Base-by-base conservation (phyloP, 495 filamentous ascomycete species). In the Penicillium antarcticum region DNA sequence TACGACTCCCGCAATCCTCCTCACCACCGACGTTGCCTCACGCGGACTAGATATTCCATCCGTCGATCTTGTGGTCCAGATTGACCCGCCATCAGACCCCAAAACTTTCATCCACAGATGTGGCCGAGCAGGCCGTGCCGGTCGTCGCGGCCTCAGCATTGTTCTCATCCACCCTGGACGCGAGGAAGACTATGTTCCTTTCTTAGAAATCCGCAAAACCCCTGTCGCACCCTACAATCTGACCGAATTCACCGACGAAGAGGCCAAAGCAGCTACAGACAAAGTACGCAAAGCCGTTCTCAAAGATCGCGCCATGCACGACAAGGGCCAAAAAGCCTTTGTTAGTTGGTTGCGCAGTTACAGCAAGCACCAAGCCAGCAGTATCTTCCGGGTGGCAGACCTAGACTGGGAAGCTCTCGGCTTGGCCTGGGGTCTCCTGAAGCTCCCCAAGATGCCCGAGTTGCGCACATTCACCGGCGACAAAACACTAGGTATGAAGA, bases 71-170 rank as follows among this genome's bases (percentile, higher is more conserved):
- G 92, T 97, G 26, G 79, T 97, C 3, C 92, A 97, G 65, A 76
- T 97, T 42, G 94, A 98, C 61, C 87, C 92, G 0, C 94, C 94
- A 1, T 86, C 83, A 24, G 92, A 97, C 63, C 90, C 94, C 0
- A 97, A 97, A 67, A 89, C 86, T 33, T 97, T 97, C 68, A 85
- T 98, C 46, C 94, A 98, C 70, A 85, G 94, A 49, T 95, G 90
- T 59, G 94, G 94, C 3, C 89, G 94, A 48, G 91, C 95, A 1
- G 94, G 92, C 0, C 82, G 94, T 35, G 94, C 94, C 4, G 94
- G 94, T 0, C 86, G 94, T 14, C 78, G 80, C 44, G 94, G 94
- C 1, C 76, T 96, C 12, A 91, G 91, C 44, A 80, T 97, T 7
- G 81, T 95, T 0, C 80, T 97, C 55, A 78, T 98, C 13, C 87